Base-by-base conservation (phyloP, 108 stramenopile species). In the Cyclostephanos invisitatus region DNA sequence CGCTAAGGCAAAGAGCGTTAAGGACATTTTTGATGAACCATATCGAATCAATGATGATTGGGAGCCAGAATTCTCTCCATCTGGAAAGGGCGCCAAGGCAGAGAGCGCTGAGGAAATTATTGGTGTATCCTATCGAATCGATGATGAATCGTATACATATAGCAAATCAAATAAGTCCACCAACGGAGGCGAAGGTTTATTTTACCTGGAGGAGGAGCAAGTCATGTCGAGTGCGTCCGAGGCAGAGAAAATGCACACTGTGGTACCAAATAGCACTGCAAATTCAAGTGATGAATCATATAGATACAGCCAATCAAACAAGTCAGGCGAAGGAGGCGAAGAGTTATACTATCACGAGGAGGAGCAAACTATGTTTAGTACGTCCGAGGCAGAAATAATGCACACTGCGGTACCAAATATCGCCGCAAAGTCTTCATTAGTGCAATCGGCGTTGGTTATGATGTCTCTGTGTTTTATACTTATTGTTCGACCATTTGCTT, bases 121-220 rank as follows among this genome's bases (percentile, higher is more conserved):
- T 11, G 40, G 4, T 32, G 32, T 3, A 8, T 11, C 8, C 4
- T 11, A 11, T 40, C 0, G 40, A 40, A 40, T 40, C 40, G 9
- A 40, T 8, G 40, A 40, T 40, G 40, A 40, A 40, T 40, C 40
- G 9, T 40, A 40, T 40, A 40, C 9, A 40, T 56, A 22, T 25
- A 28, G 55, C 55, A 56, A 56, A 21, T 56, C 55, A 56, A 18
- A 18, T 18, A 53, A 53, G 24, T 53, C 51, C 7, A 27, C 27
- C 12, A 56, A 5, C 27, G 55, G 55, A 56, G 27, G 55, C 55
- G 3, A 56, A 4, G 55, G 27, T 2, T 1, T 24, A 18, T 53
- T 6, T 21, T 53, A 21, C n/a, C 0, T 6, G 20, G n/a, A 24
- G 20, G 51, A 24, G 24, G 24, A 53, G 1, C 22, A 24, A 53